These are phyloP conservation scores for Farysia itapuensis DNA, from an alignment of 1,284 basidiomycete genomes.

Conservation along the genomic window DNA sequence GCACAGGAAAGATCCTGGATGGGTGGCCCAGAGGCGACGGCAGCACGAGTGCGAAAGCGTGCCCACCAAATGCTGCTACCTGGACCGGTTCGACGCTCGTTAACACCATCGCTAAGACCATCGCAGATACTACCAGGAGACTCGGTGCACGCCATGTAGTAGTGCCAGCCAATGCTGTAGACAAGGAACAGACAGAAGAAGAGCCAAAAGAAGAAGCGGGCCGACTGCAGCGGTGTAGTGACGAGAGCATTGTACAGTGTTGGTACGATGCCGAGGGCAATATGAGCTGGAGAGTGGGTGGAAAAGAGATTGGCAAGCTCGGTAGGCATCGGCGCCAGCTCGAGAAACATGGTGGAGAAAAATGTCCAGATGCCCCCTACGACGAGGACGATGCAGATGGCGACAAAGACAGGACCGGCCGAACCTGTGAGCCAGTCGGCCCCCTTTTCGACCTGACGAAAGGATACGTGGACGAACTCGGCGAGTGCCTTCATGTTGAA, in stretches of 20 bases:
- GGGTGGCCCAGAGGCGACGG: constrained; percentile 15
- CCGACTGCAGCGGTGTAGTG: constrained; percentile 18
- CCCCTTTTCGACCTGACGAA: constrained; percentile 74
- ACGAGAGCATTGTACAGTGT: constrained; percentile 18
- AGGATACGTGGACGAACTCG: constrained; percentile 75
- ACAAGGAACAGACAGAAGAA: constrained; percentile 74
- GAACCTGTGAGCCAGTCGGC: constrained; percentile 82
- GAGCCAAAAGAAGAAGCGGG: constrained; percentile 49
- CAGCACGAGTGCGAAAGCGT: constrained; percentile 28
- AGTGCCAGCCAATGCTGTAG: constrained; percentile 76
- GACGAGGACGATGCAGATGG: constrained; percentile 71
- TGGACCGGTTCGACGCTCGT: constrained; percentile 44
- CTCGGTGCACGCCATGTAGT: constrained; percentile 79
- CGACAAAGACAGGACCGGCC: constrained; percentile 85
- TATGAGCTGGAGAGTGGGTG: constrained; percentile 42
- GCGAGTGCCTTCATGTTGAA: constrained; percentile 54
- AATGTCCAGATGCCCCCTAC: constrained; percentile 73
- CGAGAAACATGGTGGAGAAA: constrained; percentile 60
- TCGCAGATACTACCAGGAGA: constrained; percentile 55
- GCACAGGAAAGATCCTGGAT: constrained; percentile 1
- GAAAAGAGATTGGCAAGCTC: constrained; percentile 36
- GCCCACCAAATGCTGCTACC: constrained; percentile 55
- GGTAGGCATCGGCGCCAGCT: constrained; percentile 31
- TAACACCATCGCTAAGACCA: constrained; percentile 31
- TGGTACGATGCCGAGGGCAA: constrained; percentile 39